These are phyloP conservation scores for Phytophthora tubulina DNA, from an alignment of 352 stramenopile genomes.

Conservation along the genomic window DNA sequence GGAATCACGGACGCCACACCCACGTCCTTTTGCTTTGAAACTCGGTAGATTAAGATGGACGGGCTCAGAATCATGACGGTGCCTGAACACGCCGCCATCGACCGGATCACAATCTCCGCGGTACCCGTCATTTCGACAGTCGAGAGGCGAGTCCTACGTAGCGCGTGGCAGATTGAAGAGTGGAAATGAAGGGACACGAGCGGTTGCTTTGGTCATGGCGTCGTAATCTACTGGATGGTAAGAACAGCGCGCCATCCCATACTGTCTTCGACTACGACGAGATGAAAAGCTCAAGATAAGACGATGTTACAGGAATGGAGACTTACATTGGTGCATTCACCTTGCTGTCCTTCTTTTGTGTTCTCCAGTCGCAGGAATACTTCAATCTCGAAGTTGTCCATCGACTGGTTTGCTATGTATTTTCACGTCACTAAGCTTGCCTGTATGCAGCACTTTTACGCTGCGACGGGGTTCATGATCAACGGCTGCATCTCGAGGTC, in stretches of 20 bases:
- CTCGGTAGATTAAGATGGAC: constrained; percentile 44
- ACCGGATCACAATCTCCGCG: constrained; percentile 40
- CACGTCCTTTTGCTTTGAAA: constrained; percentile 48
- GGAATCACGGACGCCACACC: constrained; percentile 62
- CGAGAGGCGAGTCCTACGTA: constrained; percentile 2
- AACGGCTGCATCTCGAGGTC: constrained; percentile 38
- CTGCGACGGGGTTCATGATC: constrained; percentile 35
- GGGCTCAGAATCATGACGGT: constrained; percentile 57
- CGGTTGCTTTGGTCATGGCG: not conserved
- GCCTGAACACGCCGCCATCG: constrained; percentile 43
- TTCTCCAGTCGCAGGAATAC: constrained; percentile 26
- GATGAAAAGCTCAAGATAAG: constrained; percentile 14
- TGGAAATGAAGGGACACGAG: constrained; percentile 26
- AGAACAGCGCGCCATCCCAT: constrained; percentile 22
- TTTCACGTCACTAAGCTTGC: constrained; percentile 13
- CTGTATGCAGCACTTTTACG: constrained; percentile 14
- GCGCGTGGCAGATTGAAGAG: constrained; percentile 19
- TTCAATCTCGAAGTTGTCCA: constrained; percentile 23
- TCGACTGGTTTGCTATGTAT: not conserved
- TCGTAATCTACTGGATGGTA: constrained; percentile 36
- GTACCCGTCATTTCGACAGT: constrained; percentile 32
- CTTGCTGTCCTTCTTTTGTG: constrained; percentile 20
- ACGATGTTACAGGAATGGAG: not conserved
- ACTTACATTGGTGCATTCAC: not conserved
- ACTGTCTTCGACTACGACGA: constrained; percentile 6